Conservation (phyloP, 2,329 filamentous ascomycete genomes). For the Xylariaceae sp. region DNA sequence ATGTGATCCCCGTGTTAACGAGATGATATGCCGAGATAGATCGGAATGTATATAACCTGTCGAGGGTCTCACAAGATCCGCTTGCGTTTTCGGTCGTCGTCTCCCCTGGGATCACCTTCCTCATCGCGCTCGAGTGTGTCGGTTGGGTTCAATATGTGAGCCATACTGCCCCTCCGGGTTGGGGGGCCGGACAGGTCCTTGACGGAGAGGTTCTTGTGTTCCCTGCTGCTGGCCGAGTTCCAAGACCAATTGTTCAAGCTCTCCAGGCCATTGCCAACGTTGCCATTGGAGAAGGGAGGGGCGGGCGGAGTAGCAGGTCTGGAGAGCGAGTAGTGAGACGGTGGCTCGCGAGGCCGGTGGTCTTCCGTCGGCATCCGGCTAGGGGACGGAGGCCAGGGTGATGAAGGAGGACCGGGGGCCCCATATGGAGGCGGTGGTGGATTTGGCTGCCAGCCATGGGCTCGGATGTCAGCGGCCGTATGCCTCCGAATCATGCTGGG, state of each 20-base stretch:
- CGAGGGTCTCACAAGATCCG: slow-evolving; percentile 37
- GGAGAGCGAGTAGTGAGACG: slow-evolving; percentile 47
- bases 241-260: slow-evolving; percentile 44
- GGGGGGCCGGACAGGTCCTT: slow-evolving; percentile 50
- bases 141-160: slow-evolving; percentile 55
- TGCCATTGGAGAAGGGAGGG: slow-evolving; percentile 41
- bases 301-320: slow-evolving; percentile 47
- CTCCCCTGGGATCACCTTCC: slow-evolving; percentile 47
- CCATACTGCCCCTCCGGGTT: slow-evolving; percentile 53
- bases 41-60: neutral
- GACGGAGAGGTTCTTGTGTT: slow-evolving; percentile 42
- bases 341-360: slow-evolving; percentile 49
- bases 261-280: slow-evolving; percentile 42
- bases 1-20: no score
- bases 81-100: slow-evolving; percentile 56
- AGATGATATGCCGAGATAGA: no score
- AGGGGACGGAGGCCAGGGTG: slow-evolving; percentile 49
- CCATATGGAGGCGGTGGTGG: slow-evolving; percentile 52
- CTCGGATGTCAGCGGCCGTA: slow-evolving; percentile 91
- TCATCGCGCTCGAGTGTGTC: slow-evolving; percentile 48
- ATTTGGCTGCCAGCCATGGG: slow-evolving; percentile 67
- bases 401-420: slow-evolving; percentile 47
- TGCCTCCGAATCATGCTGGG: slow-evolving; percentile 72
- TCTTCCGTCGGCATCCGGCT: slow-evolving; percentile 43
- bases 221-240: slow-evolving; percentile 42